Conservation (phyloP, 257 asterid genomes). For the Thymus mandschuricus region DNA sequence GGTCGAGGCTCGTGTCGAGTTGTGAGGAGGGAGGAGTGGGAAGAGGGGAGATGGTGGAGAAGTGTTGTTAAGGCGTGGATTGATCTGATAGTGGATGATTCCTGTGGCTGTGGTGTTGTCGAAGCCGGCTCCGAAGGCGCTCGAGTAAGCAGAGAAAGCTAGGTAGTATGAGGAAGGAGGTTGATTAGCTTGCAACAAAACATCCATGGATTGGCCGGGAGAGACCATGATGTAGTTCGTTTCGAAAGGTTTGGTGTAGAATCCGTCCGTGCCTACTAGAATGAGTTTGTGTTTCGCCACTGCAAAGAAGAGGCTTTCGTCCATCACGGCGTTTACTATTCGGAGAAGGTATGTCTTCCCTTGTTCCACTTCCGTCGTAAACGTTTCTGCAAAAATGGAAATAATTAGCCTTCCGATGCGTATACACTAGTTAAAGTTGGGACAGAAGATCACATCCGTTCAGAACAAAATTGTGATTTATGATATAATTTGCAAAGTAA, state of each 20-base stretch:
- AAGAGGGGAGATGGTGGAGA: constrained; percentile 13
- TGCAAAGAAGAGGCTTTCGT: constrained; percentile 48
- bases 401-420: background rate
- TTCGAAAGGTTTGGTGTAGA: constrained; percentile 48
- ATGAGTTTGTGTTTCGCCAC: constrained; percentile 44
- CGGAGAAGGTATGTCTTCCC: constrained; percentile 50
- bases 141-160: constrained; percentile 42
- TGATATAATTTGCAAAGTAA: no score
- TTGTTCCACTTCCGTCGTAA: constrained; percentile 35
- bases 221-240: constrained; percentile 47
- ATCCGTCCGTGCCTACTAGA: constrained; percentile 47
- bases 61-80: background rate
- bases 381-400: constrained; percentile 32
- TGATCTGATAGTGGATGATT: constrained; percentile 29
- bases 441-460: no score
- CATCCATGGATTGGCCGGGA: constrained; percentile 53
- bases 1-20: constrained; percentile 35
- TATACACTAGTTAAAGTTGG: no score
- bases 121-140: constrained; percentile 51
- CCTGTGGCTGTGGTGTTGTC: constrained; percentile 47
- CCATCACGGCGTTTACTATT: constrained; percentile 46
- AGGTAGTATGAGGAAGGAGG: constrained; percentile 39
- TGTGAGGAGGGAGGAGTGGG: constrained; percentile 44
- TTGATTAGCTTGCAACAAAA: constrained; percentile 35
- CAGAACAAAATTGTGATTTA: no score